A percentile compares a stretch with the other conserved stretches of the same genome.
Evolutionary conservation across 2,329 filamentous ascomycete genomes (phyloP).

Genomic region (Ciborinia camelliae): DNA sequence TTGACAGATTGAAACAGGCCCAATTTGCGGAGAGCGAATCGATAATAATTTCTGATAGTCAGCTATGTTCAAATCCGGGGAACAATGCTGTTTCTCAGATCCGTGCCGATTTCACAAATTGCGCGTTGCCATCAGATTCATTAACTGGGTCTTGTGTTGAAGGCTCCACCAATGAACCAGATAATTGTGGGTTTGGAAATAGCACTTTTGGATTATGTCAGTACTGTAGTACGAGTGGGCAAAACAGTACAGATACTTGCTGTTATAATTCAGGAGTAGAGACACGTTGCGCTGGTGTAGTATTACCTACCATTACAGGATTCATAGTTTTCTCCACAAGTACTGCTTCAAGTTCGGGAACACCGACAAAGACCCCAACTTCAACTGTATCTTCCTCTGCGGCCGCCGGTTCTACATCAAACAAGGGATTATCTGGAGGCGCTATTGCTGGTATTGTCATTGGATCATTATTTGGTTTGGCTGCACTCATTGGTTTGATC

Average conservation of each 20-base stretch:
- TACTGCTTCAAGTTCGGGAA: constrained; percentile 47
- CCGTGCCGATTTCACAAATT: constrained; percentile 87
- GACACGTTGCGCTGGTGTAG: constrained; percentile 68
- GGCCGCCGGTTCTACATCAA: constrained; percentile 16
- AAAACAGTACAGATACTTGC: constrained; percentile 92
- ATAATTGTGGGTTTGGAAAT: constrained; percentile 80
- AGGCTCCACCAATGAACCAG: constrained; percentile 74
- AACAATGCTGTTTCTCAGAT: constrained; percentile 71
- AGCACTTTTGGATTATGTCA: constrained; percentile 75
- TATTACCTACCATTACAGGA: constrained; percentile 70
- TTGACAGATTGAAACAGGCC: constrained; percentile 50
- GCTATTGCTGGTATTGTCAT: constrained; percentile 88
- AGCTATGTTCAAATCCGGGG: constrained; percentile 66
- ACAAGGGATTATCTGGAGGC: constrained; percentile 67
- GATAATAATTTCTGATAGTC: constrained; percentile 69
- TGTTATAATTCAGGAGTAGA: constrained; percentile 81
- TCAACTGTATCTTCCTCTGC: constrained; percentile 25
- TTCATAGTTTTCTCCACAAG: constrained; percentile 60
- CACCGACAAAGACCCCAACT: too few relatives aligned
- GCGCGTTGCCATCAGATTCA: constrained; percentile 76
- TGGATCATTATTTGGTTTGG: constrained; percentile 69
- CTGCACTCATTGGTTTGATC: constrained; percentile 64
- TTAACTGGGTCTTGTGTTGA: constrained; percentile 73
- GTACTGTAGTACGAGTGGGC: constrained; percentile 78
- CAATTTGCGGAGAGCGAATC: constrained; percentile 86